phyloP scores from a whole-genome alignment of 768 basidiomycete genomes.

The Rhizopogon rudus region DNA sequence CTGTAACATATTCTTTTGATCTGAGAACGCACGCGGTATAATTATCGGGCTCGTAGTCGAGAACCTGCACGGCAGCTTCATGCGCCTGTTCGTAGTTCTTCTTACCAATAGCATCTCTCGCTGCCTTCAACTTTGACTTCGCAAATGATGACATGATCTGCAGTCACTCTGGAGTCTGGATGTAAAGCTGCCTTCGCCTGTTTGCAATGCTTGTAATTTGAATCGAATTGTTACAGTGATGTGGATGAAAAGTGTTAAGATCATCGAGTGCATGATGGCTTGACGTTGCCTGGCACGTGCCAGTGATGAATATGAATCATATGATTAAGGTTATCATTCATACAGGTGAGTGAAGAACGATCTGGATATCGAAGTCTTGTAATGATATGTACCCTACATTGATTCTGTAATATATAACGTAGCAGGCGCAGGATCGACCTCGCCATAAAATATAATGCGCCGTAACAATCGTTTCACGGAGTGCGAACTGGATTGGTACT shows the following conservation, averaged over 20 bases:
- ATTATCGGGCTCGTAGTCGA: slow-evolving; percentile 75
- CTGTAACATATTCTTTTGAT: neutral
- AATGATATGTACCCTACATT: neutral
- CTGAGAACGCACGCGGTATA: slow-evolving; percentile 73
- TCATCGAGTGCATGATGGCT: neutral
- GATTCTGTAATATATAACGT: neutral
- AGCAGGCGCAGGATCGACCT: neutral
- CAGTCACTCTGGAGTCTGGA: too few species aligned
- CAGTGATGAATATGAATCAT: too few species aligned
- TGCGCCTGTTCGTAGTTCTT: slow-evolving; percentile 71
- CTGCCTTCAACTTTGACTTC: slow-evolving; percentile 74
- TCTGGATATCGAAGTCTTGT: too few species aligned
- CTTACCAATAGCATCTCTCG: slow-evolving; percentile 68
- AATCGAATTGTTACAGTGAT: too few species aligned
- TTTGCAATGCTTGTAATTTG: too few species aligned
- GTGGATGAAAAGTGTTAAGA: too few species aligned
- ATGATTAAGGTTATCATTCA: too few species aligned
- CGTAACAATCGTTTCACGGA: neutral
- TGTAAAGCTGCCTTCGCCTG: too few species aligned
- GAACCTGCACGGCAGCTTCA: slow-evolving; percentile 57
- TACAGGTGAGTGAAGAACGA: slow-evolving; percentile 4
- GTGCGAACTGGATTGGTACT: neutral
- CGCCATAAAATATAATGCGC: neutral
- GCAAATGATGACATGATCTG: slow-evolving; percentile 36
- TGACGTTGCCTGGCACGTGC: slow-evolving; percentile 7